Evolutionary conservation across 1,284 basidiomycete genomes (phyloP), one percentile per base, ranked within the genome.

Genomic region (Ustilago esculenta): DNA sequence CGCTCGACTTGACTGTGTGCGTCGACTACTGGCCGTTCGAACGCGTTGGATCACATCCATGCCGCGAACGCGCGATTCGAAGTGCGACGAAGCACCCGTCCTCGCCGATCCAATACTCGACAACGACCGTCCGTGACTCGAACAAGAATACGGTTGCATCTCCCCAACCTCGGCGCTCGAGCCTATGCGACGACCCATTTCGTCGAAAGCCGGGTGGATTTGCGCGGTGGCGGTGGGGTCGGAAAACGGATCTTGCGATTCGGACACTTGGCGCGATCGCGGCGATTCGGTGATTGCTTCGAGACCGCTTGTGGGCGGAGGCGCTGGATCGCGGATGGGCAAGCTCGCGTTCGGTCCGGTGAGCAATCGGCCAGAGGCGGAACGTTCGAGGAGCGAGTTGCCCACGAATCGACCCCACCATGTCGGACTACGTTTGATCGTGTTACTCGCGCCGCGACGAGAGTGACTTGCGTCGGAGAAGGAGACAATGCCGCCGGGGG

Each of bases 321-420:
- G 47, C 1, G 75, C 72, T 2, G 75, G 76, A 45, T 79, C 76
- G 17, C 76, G 65, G 25, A 79, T 77, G 12, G 75, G 75, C 6
- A 72, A 20, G 12, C 32, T 57, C 0, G 75, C 64, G 9, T 66
- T 43, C 3, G 75, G 73, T 5, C 52, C 57, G 2, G 55, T 17
- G 2, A 64, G 36, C 21, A 71, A 51, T 23, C 72, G 51, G 7
- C 76, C 72, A 4, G 76, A 77, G 17, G 73, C 56, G 30, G 58
- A 68, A 9, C 76, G 60, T 37, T 76, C 73, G 21, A 76, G 54
- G 36, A 70, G 53, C 32, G 64, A 61, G 40, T 51, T 64, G 34
- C 65, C 67, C 71, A 77, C 70, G 61, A 79, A 70, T 6, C 73
- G 63, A 35, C 70, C 73, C 76, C 76, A 79, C 76, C 76, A 79